Percentiles rank a stretch among this genome's conserved stretches.
phyloP scores from a whole-genome alignment of 2,329 filamentous ascomycete species.

The Alternaria novae-zelandiae region DNA sequence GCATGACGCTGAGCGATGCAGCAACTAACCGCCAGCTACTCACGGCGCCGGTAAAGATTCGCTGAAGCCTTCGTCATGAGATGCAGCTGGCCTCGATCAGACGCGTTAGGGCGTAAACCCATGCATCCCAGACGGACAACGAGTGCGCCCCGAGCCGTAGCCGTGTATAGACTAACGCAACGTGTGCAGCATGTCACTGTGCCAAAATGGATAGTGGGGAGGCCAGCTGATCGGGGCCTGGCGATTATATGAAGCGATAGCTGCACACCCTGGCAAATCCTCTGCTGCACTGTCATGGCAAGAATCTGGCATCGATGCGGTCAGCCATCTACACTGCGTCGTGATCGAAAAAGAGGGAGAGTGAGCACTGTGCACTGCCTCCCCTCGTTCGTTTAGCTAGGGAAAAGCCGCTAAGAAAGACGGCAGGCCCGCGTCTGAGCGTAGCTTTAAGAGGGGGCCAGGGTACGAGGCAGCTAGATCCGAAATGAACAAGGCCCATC shows the following conservation, averaged over 20 bases:
- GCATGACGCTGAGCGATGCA: constrained; percentile 29
- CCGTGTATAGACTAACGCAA: constrained; percentile 41
- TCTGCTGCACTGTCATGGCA: constrained; percentile 28
- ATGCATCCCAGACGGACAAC: constrained; percentile 27
- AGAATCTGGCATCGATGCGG: constrained; percentile 19
- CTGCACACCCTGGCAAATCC: constrained; percentile 9
- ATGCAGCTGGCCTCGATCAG: constrained; percentile 31
- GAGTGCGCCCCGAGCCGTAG: constrained; percentile 41
- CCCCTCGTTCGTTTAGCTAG: constrained; percentile 6
- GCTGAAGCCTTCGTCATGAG: constrained; percentile 18
- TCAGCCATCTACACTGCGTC: constrained; percentile 14
- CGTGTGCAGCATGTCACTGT: constrained; percentile 35
- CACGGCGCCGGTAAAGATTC: constrained; percentile 17
- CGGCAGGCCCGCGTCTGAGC: constrained; percentile 20
- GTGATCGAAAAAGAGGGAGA: constrained; percentile 1
- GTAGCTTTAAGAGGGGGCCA: constrained; percentile 23
- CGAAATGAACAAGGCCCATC: background rate
- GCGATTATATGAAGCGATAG: constrained; percentile 16
- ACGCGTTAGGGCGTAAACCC: constrained; percentile 27
- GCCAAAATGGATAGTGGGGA: constrained; percentile 26
- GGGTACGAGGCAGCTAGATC: constrained; percentile 15
- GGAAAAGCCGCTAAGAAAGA: constrained; percentile 26
- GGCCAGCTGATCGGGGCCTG: constrained; percentile 31
- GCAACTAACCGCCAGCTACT: constrained; percentile 24
- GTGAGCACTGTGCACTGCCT: constrained; percentile 5